Evolutionary conservation across 345 rosid species (phyloP).

Genomic region (Populus alba): DNA sequence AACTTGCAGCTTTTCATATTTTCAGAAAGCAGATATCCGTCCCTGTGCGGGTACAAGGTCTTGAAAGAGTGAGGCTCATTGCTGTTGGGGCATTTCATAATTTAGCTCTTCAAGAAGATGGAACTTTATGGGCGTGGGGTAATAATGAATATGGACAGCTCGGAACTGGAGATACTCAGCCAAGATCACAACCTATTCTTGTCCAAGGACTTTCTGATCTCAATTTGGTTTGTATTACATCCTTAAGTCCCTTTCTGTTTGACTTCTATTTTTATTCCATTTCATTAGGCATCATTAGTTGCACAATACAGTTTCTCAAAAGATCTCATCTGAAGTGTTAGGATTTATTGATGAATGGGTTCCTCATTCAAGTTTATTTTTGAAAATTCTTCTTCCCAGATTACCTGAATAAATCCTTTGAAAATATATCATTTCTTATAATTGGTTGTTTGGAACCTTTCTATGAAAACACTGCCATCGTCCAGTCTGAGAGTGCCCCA

Average conservation of each 20-base stretch:
- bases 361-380: background rate
- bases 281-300: background rate
- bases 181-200: slow-evolving; percentile 89
- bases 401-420: background rate
- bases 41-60: slow-evolving; percentile 98
- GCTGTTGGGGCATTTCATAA: slow-evolving; percentile 99
- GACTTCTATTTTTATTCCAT: background rate
- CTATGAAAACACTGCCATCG: background rate
- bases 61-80: slow-evolving; percentile 77
- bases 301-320: background rate
- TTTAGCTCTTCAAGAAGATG: slow-evolving; percentile 93
- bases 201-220: slow-evolving; percentile 86
- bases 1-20: background rate
- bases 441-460: background rate
- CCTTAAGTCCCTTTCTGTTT: background rate
- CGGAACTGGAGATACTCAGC: slow-evolving; percentile 99
- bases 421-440: background rate
- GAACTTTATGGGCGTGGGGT: slow-evolving; percentile 97
- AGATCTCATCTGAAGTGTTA: background rate
- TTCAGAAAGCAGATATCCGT: slow-evolving; percentile 92
- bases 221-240: slow-evolving; percentile 58
- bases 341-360: background rate
- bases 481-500: background rate
- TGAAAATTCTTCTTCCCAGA: background rate
- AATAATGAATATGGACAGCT: slow-evolving; percentile 99